phyloP scores from a whole-genome alignment of 306 rosid genomes.

The Cucurbita pepo region DNA sequence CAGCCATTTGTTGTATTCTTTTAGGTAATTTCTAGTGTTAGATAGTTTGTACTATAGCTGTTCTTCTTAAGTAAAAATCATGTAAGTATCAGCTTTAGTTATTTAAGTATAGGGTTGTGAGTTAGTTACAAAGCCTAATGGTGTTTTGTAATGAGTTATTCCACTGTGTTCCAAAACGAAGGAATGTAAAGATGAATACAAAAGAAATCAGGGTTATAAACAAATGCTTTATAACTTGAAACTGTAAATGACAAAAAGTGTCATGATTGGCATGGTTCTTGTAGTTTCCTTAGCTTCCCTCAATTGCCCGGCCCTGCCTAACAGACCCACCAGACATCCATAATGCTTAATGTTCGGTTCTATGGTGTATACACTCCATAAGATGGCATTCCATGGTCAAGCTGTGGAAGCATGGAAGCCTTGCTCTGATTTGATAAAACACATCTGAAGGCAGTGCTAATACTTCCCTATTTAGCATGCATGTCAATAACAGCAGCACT shows the following conservation, averaged over 20 bases:
- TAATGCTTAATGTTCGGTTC: slow-evolving; percentile 85
- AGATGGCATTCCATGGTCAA: slow-evolving; percentile 85
- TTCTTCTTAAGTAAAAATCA: not conserved
- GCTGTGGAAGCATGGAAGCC: slow-evolving; percentile 25
- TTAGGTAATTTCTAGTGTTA: not conserved
- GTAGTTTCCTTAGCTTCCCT: slow-evolving; percentile 61
- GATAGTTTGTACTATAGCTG: slow-evolving; percentile 3
- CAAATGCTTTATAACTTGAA: not conserved
- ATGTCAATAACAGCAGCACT: slow-evolving; percentile 66
- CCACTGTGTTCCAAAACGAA: not conserved
- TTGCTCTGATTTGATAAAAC: slow-evolving; percentile 41
- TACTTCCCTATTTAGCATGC: slow-evolving; percentile 89
- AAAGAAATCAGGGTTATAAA: not conserved
- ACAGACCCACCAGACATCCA: slow-evolving; percentile 85
- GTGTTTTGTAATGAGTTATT: not conserved
- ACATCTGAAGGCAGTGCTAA: slow-evolving; percentile 40
- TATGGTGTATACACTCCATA: slow-evolving; percentile 43
- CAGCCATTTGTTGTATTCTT: not conserved
- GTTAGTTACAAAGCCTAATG: not conserved
- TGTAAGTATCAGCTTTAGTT: not conserved
- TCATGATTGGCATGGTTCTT: slow-evolving; percentile 49
- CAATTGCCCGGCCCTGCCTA: slow-evolving; percentile 74
- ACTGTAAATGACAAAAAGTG: not conserved
- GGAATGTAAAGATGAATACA: not conserved
- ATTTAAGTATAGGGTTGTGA: slow-evolving; percentile 1